Percentiles rank a stretch among this genome's conserved stretches.
Conservation (phyloP, 129 eudicot species). For the Logfia minima region DNA sequence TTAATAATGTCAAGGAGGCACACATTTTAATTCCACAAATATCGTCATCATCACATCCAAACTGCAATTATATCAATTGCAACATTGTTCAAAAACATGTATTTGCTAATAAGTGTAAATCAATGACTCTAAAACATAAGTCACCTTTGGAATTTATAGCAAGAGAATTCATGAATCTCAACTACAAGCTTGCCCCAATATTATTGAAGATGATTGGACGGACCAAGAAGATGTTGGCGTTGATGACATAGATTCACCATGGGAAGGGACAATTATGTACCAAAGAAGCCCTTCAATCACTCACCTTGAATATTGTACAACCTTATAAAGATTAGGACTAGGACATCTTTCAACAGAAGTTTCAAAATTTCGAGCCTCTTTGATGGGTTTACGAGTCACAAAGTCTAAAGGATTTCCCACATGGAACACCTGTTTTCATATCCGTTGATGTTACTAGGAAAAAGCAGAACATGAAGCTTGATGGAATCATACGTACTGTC, state of each 20-base stretch:
- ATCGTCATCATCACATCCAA: conserved; percentile 2
- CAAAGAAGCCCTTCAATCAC: conserved; percentile 62
- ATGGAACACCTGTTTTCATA: conserved; percentile 85
- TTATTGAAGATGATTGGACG: conserved; percentile 43
- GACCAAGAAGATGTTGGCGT: conserved; percentile 13
- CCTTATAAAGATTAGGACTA: conserved; percentile 84
- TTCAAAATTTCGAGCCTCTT: conserved; percentile 69
- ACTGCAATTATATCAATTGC: conserved; percentile 3
- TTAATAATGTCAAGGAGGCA: conserved; percentile 24
- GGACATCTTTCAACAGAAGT: conserved; percentile 57
- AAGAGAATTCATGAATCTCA: conserved; percentile 36
- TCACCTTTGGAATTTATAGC: conserved; percentile 9
- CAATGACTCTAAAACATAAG: conserved; percentile 26
- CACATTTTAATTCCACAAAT: conserved; percentile 17
- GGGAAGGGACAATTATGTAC: conserved; percentile 90
- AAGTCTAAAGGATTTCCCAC: conserved; percentile 59
- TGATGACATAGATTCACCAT: conserved; percentile 61
- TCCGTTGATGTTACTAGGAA: conserved; percentile 76
- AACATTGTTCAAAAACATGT: background rate
- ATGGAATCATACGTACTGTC: conserved; percentile 85
- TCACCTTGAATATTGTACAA: conserved; percentile 85
- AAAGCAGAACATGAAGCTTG: conserved; percentile 72
- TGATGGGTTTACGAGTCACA: conserved; percentile 86
- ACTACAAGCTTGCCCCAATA: conserved; percentile 16
- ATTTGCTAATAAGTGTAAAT: conserved; percentile 9